These are phyloP conservation scores for Neurospora sp. DNA, from an alignment of 495 filamentous ascomycete genomes.

Conservation along the genomic window DNA sequence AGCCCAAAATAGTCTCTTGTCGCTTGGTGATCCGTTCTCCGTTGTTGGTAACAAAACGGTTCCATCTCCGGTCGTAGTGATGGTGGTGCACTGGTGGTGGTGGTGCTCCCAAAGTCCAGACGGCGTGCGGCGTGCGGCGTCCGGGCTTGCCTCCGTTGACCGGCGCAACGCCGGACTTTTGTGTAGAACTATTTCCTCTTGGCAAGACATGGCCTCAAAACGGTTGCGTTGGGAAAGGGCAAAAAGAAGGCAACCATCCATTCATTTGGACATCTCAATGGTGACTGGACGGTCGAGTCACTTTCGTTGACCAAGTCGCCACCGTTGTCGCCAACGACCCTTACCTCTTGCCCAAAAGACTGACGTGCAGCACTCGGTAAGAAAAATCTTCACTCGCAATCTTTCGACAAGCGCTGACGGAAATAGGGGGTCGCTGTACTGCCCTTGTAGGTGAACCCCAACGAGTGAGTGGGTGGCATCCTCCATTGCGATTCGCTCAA, in stretches of 20 bases:
- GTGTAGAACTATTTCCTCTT: neutral
- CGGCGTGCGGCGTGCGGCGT: neutral
- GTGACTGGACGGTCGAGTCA: neutral
- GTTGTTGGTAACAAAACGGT: neutral
- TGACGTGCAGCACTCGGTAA: neutral
- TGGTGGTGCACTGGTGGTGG: neutral
- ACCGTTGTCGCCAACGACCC: neutral
- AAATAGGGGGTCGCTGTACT: neutral
- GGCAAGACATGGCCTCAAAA: neutral
- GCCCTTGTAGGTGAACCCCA: neutral
- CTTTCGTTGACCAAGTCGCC: neutral
- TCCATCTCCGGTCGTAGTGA: neutral
- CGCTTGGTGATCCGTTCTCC: neutral
- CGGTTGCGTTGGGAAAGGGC: neutral
- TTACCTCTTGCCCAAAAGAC: neutral
- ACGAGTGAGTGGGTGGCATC: neutral
- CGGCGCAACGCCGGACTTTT: neutral
- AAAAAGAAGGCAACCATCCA: neutral
- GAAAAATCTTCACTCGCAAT: neutral
- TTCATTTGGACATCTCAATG: neutral
- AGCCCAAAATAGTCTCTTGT: neutral
- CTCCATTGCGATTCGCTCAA: neutral
- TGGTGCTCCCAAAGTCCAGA: neutral
- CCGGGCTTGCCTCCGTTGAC: neutral
- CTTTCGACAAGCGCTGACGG: neutral